A percentile compares a stretch with the other conserved stretches of the same genome.
These are phyloP conservation scores for Paecilomyces dactylethromorphus DNA, from an alignment of 2,329 filamentous ascomycete species.

Conservation along the genomic window DNA sequence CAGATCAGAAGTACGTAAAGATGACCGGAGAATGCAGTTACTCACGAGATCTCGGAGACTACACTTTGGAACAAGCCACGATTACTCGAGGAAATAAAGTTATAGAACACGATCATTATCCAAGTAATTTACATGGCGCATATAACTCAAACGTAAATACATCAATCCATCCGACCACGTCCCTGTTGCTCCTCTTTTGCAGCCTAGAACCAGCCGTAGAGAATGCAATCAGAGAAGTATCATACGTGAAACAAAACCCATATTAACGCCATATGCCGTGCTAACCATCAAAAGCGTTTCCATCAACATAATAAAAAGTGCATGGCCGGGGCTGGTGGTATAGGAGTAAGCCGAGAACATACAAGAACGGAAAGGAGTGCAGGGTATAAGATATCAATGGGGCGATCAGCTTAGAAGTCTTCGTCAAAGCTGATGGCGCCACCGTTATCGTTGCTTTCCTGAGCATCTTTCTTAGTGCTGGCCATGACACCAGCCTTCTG, in stretches of 20 bases:
- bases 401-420: constrained; percentile 67
- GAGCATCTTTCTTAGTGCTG: constrained; percentile 67
- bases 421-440: constrained; percentile 93
- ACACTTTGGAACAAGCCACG: not conserved
- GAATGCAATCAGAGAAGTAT: not conserved
- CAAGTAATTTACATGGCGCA: not conserved
- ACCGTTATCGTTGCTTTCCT: constrained; percentile 40
- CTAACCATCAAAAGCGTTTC: not conserved
- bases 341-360: constrained; percentile 3
- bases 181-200: not conserved
- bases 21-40: no score
- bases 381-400: constrained; percentile 10
- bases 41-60: no score
- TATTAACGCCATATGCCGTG: not conserved
- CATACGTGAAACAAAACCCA: not conserved
- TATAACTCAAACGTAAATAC: not conserved
- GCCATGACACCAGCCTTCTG: constrained; percentile 99
- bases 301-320: constrained; percentile 19
- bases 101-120: not conserved
- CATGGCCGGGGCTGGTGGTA: constrained; percentile 9
- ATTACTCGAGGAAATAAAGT: no score
- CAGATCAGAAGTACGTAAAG: no score
- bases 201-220: not conserved
- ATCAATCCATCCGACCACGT: not conserved
- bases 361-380: constrained; percentile 1